Evolutionary conservation across 2,329 filamentous ascomycete species (phyloP).

Genomic region (Pseudogymnoascus sp.): DNA sequence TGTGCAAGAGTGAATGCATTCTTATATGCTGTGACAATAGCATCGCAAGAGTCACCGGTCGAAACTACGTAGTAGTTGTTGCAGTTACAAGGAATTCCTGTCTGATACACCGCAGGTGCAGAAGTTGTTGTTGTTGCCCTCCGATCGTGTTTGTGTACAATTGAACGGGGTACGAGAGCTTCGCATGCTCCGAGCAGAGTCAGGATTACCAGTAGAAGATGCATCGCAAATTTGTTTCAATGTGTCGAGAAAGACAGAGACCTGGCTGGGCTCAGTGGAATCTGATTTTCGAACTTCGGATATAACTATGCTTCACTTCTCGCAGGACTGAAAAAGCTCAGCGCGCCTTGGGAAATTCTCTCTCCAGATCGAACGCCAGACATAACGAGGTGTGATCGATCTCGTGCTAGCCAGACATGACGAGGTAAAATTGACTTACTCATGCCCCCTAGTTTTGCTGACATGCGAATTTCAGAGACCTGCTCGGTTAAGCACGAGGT

Average conservation of each 20-base stretch:
- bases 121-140: constrained; percentile 5
- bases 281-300: background rate
- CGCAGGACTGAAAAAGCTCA: background rate
- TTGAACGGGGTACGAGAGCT: background rate
- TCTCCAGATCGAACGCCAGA: background rate
- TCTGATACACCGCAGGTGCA: background rate
- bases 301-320: background rate
- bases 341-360: background rate
- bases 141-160: background rate
- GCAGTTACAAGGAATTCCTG: constrained; percentile 7
- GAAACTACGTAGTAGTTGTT: background rate
- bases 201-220: background rate
- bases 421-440: background rate
- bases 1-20: background rate
- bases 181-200: background rate
- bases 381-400: background rate
- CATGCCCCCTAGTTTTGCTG: background rate
- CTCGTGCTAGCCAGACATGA: background rate
- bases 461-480: background rate
- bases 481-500: background rate
- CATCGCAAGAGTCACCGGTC: constrained; percentile 1
- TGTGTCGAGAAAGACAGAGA: background rate
- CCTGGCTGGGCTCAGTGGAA: background rate
- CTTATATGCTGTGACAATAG: background rate
- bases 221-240: background rate